These are phyloP conservation scores for Cytidiella melzeri DNA, from an alignment of 768 basidiomycete genomes.

Conservation along the genomic window DNA sequence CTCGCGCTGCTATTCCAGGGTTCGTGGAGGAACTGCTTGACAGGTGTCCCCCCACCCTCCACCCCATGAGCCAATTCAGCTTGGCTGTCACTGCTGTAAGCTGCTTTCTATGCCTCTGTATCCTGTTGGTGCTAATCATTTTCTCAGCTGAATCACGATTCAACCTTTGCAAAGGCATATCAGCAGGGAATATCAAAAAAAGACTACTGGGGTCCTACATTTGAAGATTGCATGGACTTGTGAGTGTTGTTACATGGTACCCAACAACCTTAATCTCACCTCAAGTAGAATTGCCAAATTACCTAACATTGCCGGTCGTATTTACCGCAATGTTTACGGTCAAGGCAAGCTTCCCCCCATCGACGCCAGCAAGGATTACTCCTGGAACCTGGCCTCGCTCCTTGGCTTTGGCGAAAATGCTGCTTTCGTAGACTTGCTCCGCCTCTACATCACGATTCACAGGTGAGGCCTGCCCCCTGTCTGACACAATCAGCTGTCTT, in stretches of 20 bases:
- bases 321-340: slow-evolving; percentile 84
- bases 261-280: not conserved
- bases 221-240: slow-evolving; percentile 88
- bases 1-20: slow-evolving; percentile 82
- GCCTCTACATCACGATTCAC: slow-evolving; percentile 97
- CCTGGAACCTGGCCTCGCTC: slow-evolving; percentile 80
- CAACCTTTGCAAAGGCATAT: slow-evolving; percentile 94
- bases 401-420: slow-evolving; percentile 88
- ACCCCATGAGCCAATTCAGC: slow-evolving; percentile 99
- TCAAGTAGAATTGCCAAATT: slow-evolving; percentile 81
- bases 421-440: slow-evolving; percentile 88
- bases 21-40: slow-evolving; percentile 98
- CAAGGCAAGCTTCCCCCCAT: slow-evolving; percentile 84
- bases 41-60: slow-evolving; percentile 86
- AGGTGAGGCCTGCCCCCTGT: slow-evolving; percentile 37
- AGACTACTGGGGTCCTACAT: slow-evolving; percentile 95
- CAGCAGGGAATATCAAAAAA: slow-evolving; percentile 87
- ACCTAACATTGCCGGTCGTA: slow-evolving; percentile 92
- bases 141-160: slow-evolving; percentile 82
- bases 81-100: slow-evolving; percentile 89
- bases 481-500: not conserved
- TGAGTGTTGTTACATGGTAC: slow-evolving; percentile 25
- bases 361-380: slow-evolving; percentile 81
- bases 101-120: slow-evolving; percentile 8
- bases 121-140: slow-evolving; percentile 6